Base-by-base conservation (phyloP, 108 stramenopile genomes). In the Cyclotella kingstonii region DNA sequence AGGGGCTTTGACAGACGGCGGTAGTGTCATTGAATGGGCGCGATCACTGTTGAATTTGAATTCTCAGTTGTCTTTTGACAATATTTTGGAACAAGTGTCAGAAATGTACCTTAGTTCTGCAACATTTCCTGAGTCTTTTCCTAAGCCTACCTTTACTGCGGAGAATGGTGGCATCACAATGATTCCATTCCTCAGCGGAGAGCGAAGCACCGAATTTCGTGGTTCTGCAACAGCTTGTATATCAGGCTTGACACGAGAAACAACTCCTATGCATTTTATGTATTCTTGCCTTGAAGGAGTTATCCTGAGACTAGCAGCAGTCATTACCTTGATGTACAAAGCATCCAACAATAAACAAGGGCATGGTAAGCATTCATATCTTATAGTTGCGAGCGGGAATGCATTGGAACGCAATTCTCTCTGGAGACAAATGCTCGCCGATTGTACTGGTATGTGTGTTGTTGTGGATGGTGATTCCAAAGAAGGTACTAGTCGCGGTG, bases 1-100 rank as follows among this genome's bases (percentile, higher is more conserved):
- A 11, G 91, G 91, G 14, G 91, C 91, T 2, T 50, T 93, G 52
- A 87, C 87, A 3, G 91, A 93, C 68, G 91, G 91, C 2, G 91
- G 91, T 4, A 86, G 84, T 52, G 83, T 85, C 22, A 70, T 93
- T 29, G 91, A 89, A 26, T 93, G 91, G 91, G 68, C 76, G 22
- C 60, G 74, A 4, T 49, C 76, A 4, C 50, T 93, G 27, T 57
- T 89, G 48, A 87, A 84, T 59, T 41, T 86, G 25, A 49, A 66
- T 27, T 61, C 47, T 3, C 44, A 58, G 12, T 67, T 78, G 23
- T 56, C 54, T 5, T 88, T 88, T 60, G 50, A 64, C 7, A 43
- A 49, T 7, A 83, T 80, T 51, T 48, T 86, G 77, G 45, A 61
- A 11, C 18, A 78, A 54, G 84, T 81, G 28, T 19, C 28, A 15